These are phyloP conservation scores for Saccharomycopsis sp. DNA, from an alignment of 805 yeast species.

Conservation along the genomic window DNA sequence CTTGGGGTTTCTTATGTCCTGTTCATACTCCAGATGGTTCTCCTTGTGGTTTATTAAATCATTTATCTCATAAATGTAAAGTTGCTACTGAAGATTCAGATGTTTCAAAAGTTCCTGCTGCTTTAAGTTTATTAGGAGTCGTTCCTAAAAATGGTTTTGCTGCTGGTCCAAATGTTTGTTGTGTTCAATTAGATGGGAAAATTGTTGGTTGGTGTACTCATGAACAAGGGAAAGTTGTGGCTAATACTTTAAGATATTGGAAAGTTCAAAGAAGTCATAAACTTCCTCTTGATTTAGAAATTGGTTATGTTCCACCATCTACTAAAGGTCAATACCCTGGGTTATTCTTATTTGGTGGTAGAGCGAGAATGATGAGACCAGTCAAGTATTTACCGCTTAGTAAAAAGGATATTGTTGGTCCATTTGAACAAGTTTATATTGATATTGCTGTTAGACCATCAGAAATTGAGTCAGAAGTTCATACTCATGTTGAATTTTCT, in stretches of 20 bases:
- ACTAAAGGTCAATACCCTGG: conserved; percentile 97
- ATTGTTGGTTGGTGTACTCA: conserved; percentile 93
- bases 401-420: conserved; percentile 83
- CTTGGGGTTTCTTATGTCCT: conserved; percentile 99
- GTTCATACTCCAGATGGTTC: conserved; percentile 99
- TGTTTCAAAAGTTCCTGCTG: conserved; percentile 57
- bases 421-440: conserved; percentile 97
- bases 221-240: conserved; percentile 73
- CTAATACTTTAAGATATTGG: conserved; percentile 87
- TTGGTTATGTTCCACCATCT: conserved; percentile 96
- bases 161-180: conserved; percentile 81
- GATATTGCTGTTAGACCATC: conserved; percentile 89
- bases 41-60: conserved; percentile 96
- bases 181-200: conserved; percentile 89
- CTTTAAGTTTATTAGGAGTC: conserved; percentile 66
- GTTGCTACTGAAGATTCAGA: conserved; percentile 72
- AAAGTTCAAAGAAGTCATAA: conserved; percentile 72
- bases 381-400: conserved; percentile 82
- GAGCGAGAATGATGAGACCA: conserved; percentile 92
- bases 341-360: conserved; percentile 80
- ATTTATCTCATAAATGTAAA: conserved; percentile 89
- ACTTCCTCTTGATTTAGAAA: conserved; percentile 80
- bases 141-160: conserved; percentile 68
- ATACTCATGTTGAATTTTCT: conserved; percentile 87
- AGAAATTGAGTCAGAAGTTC: conserved; percentile 73